These are phyloP conservation scores for Cicer judaicum DNA, from an alignment of 306 rosid species.

Conservation along the genomic window DNA sequence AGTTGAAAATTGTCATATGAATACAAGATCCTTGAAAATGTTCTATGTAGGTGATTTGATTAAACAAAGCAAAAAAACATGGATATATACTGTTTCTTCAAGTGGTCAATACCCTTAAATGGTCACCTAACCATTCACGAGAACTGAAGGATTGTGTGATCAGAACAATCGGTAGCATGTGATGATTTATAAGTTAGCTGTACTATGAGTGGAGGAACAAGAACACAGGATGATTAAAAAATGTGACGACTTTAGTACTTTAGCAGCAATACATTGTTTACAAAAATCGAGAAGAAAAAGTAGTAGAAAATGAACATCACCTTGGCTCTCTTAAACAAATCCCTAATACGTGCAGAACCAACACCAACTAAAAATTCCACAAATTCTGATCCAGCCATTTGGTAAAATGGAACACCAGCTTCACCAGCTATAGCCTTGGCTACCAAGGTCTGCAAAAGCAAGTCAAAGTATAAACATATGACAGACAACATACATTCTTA, in stretches of 20 bases:
- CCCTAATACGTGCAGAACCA: conserved; percentile 99
- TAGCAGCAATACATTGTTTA: conserved; percentile 39
- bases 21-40: conserved; percentile 39
- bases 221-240: conserved; percentile 36
- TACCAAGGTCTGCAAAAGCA: conserved; percentile 83
- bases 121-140: conserved; percentile 27
- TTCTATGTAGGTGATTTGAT: conserved; percentile 31
- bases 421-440: conserved; percentile 99
- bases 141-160: conserved; percentile 17
- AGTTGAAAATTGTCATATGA: conserved; percentile 36
- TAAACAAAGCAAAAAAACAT: conserved; percentile 39
- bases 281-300: conserved; percentile 38
- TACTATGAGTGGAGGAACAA: conserved; percentile 35
- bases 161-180: conserved; percentile 25
- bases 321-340: conserved; percentile 97
- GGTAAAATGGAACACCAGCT: conserved; percentile 99
- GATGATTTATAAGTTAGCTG: conserved; percentile 34
- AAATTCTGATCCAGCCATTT: conserved; percentile 99
- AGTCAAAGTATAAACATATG: conserved; percentile 28
- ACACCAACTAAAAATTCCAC: conserved; percentile 99
- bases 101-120: conserved; percentile 27
- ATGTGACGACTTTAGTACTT: conserved; percentile 39
- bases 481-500: conserved; percentile 30
- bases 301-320: conserved; percentile 48
- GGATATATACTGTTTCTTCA: conserved; percentile 23